Evolutionary conservation across 192 early-diverging fungal species (phyloP).

Genomic region (Chytriomyces sp.): DNA sequence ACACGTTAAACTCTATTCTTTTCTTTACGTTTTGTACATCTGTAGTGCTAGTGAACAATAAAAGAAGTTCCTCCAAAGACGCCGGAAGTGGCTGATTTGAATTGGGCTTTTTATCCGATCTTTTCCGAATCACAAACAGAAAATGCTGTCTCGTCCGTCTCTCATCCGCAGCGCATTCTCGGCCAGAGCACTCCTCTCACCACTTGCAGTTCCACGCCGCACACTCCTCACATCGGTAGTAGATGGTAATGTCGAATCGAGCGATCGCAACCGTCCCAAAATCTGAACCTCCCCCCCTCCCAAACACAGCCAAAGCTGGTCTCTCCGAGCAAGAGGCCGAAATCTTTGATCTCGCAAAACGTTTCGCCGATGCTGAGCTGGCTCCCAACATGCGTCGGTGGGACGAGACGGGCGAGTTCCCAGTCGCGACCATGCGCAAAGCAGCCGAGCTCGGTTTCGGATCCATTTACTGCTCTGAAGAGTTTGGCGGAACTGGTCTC

Average conservation of each 20-base stretch:
- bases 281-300: neutral
- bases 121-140: no score
- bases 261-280: neutral
- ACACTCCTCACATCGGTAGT: slow-evolving; percentile 17
- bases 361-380: slow-evolving; percentile 61
- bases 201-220: slow-evolving; percentile 1
- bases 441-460: slow-evolving; percentile 66
- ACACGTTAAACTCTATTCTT: no score
- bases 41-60: no score
- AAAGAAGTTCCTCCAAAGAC: no score
- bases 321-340: slow-evolving; percentile 53
- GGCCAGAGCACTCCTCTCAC: neutral
- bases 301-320: slow-evolving; percentile 30
- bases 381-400: slow-evolving; percentile 64
- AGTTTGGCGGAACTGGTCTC: slow-evolving; percentile 59
- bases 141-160: neutral
- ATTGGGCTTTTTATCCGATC: no score
- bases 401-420: slow-evolving; percentile 59
- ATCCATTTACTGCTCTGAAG: slow-evolving; percentile 45
- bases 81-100: no score
- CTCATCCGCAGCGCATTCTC: neutral
- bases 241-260: slow-evolving; percentile 10
- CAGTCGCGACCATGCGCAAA: slow-evolving; percentile 52
- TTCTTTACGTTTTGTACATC: no score
- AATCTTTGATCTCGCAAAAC: slow-evolving; percentile 51